Percentiles rank a stretch among this genome's conserved stretches.
phyloP scores from a whole-genome alignment of 2,329 filamentous ascomycete species.

The Balansia obtecta region DNA sequence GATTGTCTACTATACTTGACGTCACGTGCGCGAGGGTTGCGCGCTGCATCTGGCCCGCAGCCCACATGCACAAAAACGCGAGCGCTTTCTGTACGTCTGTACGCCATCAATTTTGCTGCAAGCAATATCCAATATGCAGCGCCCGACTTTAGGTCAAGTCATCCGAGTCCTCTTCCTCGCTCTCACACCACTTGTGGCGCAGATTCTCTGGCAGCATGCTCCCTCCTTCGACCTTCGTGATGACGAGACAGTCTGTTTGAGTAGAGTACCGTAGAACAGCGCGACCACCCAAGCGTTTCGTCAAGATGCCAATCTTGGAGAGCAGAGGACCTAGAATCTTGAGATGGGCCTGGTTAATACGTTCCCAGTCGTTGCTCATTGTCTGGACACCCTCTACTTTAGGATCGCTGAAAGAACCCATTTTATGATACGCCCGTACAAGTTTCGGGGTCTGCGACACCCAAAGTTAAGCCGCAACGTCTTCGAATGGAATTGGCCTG shows the following conservation, averaged over 20 bases:
- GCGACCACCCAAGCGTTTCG: neutral
- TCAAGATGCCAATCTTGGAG: conserved; percentile 4
- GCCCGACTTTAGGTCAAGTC: neutral
- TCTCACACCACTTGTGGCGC: conserved; percentile 3
- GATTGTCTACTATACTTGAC: no score
- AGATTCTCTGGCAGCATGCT: neutral
- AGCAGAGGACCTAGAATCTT: conserved; percentile 21
- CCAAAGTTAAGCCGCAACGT: conserved; percentile 31
- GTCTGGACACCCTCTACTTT: conserved; percentile 19
- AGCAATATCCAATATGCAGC: neutral
- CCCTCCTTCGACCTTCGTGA: neutral
- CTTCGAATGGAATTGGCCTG: neutral
- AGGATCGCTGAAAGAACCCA: conserved; percentile 21
- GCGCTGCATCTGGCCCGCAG: no score
- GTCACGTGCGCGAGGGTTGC: no score
- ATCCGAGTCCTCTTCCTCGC: neutral
- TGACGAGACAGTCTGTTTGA: conserved; percentile 1
- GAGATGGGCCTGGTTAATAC: conserved; percentile 17
- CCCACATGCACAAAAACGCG: no score
- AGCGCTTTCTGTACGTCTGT: no score
- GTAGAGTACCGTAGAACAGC: neutral
- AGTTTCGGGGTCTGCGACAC: conserved; percentile 33
- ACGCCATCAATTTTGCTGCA: no score
- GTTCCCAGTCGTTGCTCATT: conserved; percentile 23
- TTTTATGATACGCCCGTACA: conserved; percentile 29